These are phyloP conservation scores for Somion occarium DNA, from an alignment of 1,284 basidiomycete genomes.

Conservation along the genomic window DNA sequence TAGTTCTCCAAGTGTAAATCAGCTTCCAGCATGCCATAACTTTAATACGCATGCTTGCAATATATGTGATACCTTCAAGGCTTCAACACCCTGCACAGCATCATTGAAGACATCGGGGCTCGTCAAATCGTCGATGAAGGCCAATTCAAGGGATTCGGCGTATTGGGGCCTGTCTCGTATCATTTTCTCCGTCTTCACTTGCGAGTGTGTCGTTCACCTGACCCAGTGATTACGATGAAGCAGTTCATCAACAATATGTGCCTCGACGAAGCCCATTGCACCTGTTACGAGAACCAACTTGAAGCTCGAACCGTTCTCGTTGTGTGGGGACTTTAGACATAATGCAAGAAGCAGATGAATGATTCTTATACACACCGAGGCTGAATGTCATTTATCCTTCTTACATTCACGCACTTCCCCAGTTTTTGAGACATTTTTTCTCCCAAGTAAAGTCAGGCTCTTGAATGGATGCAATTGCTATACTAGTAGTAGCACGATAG, in stretches of 20 bases:
- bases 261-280: constrained; percentile 20
- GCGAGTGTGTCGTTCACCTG: constrained; percentile 13
- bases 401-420: too few relatives aligned
- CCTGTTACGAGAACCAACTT: constrained; percentile 14
- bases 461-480: too few relatives aligned
- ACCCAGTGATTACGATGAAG: constrained; percentile 18
- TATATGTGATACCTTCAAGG: constrained; percentile 25
- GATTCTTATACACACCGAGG: too few relatives aligned
- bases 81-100: constrained; percentile 43
- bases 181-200: constrained; percentile 10
- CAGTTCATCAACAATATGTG: constrained; percentile 20
- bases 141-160: constrained; percentile 10
- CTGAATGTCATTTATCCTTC: too few relatives aligned
- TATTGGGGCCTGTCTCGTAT: constrained; percentile 3
- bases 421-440: too few relatives aligned
- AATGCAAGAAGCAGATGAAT: too few relatives aligned
- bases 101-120: constrained; percentile 38
- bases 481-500: too few relatives aligned
- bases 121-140: constrained; percentile 12
- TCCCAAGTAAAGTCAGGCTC: too few relatives aligned
- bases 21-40: too few relatives aligned
- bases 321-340: too few relatives aligned
- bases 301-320: too few relatives aligned
- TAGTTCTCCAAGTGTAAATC: too few relatives aligned
- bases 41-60: constrained; percentile 13